Evolutionary conservation across 2,329 filamentous ascomycete species (phyloP).

Genomic region (Aspergillus terreus): DNA sequence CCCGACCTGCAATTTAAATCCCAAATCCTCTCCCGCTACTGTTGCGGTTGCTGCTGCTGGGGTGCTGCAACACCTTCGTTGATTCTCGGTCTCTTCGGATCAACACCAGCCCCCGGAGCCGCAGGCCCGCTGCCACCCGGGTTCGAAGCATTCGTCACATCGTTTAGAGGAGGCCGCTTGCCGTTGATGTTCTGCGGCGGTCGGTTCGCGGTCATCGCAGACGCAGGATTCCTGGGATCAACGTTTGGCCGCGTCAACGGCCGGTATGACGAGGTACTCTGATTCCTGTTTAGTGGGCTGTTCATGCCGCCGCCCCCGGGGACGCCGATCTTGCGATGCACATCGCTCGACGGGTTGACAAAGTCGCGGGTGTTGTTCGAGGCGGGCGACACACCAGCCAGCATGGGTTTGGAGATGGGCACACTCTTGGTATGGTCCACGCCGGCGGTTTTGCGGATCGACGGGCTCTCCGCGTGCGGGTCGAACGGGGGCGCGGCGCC

Average conservation of each 20-base stretch:
- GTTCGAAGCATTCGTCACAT: conserved; percentile 40
- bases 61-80: conserved; percentile 15
- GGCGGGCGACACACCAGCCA: conserved; percentile 27
- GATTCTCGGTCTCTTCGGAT: conserved; percentile 31
- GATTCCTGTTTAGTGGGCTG: conserved; percentile 32
- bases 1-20: neutral
- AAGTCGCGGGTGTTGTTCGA: conserved; percentile 30
- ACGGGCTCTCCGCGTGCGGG: conserved; percentile 72
- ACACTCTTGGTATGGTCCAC: conserved; percentile 77
- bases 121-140: conserved; percentile 19
- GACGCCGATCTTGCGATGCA: conserved; percentile 34
- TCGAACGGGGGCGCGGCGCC: conserved; percentile 60
- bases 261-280: conserved; percentile 39
- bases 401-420: conserved; percentile 57
- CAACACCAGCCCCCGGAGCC: conserved; percentile 22
- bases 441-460: conserved; percentile 83
- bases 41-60: conserved; percentile 14
- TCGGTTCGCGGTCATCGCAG: conserved; percentile 15
- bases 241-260: conserved; percentile 43
- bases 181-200: conserved; percentile 34
- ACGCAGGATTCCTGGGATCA: conserved; percentile 22
- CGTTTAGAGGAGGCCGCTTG: conserved; percentile 43
- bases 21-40: neutral
- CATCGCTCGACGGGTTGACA: conserved; percentile 33
- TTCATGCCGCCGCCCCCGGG: conserved; percentile 24